Base-by-base conservation (phyloP, 1,284 basidiomycete species). In the Cystobasidium pallidum region DNA sequence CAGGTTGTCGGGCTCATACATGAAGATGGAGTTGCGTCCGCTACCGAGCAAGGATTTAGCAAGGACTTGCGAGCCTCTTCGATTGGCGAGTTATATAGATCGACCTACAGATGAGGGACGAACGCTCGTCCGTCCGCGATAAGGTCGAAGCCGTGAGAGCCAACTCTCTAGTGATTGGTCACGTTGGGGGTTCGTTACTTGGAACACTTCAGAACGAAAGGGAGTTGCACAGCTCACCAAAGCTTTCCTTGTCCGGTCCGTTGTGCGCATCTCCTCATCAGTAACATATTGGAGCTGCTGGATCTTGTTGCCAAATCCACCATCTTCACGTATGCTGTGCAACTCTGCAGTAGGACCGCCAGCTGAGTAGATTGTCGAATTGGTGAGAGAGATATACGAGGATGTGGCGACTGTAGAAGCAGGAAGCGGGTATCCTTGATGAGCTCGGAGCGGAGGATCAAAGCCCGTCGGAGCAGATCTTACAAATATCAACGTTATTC, bases 21-120 rank as follows among this genome's bases (percentile, higher is more conserved):
- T 77, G 77, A 78, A 82, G 36, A 83, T 76, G 26, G 80, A 81
- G 74, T 83, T 82, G 36, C 80, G 78, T 4, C 82, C 82, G 43
- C 81, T 82, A 11, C 68, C 17, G 24, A 19, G 26, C 10, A 17
- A 43, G 11, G 10, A 21, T 21, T 26, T 26, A 26, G 49, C 26
- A 17, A n/a, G n/a, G n/a, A n/a, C n/a, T n/a, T n/a, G n/a, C n/a
- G n/a, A n/a, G n/a, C n/a, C n/a, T n/a, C n/a, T n/a, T n/a, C n/a
- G n/a, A n/a, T n/a, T n/a, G n/a, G n/a, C n/a, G n/a, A n/a, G n/a
- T n/a, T n/a, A n/a, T n/a, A n/a, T n/a, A 45, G 19, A 3, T 8
- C 7, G 17, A 11, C 73, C 79, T 61, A 80, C 79, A 81, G 77
- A 62, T 81, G 80, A 1, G 80, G 79, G 8, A 80, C 77, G 57